Evolutionary conservation across 2,329 filamentous ascomycete genomes (phyloP).

Genomic region (Talaromyces sp.): DNA sequence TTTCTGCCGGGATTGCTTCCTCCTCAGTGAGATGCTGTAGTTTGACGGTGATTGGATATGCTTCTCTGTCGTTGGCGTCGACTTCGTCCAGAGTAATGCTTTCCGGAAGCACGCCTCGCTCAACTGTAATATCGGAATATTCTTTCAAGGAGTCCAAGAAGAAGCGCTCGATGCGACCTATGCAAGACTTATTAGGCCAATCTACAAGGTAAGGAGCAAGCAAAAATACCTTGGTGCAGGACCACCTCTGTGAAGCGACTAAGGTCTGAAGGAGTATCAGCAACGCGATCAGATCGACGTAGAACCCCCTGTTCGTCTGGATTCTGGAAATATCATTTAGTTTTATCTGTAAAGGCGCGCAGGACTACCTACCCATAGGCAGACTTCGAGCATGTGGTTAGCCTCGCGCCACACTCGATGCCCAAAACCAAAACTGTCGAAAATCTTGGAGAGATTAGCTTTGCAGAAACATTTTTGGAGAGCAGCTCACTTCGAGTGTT

Average conservation of each 20-base stretch:
- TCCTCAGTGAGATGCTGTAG: conserved; percentile 55
- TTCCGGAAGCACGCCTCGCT: conserved; percentile 53
- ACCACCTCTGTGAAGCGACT: not conserved
- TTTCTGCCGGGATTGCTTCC: conserved; percentile 52
- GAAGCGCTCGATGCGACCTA: conserved; percentile 65
- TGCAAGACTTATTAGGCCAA: conserved; percentile 56
- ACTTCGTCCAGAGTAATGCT: conserved; percentile 52
- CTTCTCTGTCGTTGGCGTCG: conserved; percentile 35
- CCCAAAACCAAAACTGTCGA: conserved; percentile 53
- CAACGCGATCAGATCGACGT: not conserved
- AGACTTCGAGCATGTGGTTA: conserved; percentile 7
- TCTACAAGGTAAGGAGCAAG: not conserved
- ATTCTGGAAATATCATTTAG: not conserved
- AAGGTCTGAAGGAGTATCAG: not conserved
- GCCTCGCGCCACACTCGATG: conserved; percentile 51
- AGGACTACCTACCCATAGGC: not conserved
- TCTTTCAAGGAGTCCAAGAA: conserved; percentile 58
- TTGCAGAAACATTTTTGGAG: not conserved
- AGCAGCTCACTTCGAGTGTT: conserved; percentile 41
- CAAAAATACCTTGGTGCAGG: not conserved
- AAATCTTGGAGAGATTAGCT: not conserved
- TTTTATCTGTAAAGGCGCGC: not conserved
- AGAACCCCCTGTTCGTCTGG: not conserved
- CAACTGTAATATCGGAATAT: conserved; percentile 29
- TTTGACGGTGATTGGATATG: conserved; percentile 58